Conservation (phyloP, 2,329 filamentous ascomycete species). For the Colletotrichum viniferum region DNA sequence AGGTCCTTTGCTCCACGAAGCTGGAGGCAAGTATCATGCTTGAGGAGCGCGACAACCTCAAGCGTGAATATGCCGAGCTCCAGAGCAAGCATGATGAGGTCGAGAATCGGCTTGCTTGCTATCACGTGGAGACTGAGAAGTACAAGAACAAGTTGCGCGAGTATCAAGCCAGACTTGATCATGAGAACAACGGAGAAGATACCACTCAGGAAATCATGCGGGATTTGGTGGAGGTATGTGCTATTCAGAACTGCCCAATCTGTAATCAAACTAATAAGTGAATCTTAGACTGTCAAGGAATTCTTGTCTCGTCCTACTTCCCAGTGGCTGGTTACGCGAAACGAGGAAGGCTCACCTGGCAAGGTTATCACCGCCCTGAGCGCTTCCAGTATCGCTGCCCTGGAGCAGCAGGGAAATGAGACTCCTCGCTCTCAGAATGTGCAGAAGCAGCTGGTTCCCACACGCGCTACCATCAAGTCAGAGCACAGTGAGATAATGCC, state of each 20-base stretch:
- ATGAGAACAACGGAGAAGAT: not conserved
- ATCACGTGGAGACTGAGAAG: conserved; percentile 19
- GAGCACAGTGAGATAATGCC: not conserved
- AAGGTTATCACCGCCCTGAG: conserved; percentile 4
- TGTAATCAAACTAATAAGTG: not conserved
- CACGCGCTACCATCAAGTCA: not conserved
- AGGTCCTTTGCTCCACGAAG: conserved; percentile 24
- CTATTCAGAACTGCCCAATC: not conserved
- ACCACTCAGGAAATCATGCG: conserved; percentile 28
- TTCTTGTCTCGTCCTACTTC: conserved; percentile 2
- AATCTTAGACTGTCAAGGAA: conserved; percentile 3
- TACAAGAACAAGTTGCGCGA: conserved; percentile 20
- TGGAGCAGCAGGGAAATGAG: conserved; percentile 5
- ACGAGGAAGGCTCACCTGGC: not conserved
- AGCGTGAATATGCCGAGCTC: conserved; percentile 27
- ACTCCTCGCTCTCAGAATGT: not conserved
- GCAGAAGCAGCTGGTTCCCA: not conserved
- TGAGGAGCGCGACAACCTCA: conserved; percentile 17
- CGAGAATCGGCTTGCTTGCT: conserved; percentile 23
- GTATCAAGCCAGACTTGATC: conserved; percentile 12
- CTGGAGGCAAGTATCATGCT: conserved; percentile 15
- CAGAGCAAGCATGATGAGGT: conserved; percentile 23
- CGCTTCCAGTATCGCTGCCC: conserved; percentile 13
- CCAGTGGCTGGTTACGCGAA: conserved; percentile 9
- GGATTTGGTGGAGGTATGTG: conserved; percentile 25